phyloP scores from a whole-genome alignment of 1,284 basidiomycete species.

The Microbotryomycetes sp. region DNA sequence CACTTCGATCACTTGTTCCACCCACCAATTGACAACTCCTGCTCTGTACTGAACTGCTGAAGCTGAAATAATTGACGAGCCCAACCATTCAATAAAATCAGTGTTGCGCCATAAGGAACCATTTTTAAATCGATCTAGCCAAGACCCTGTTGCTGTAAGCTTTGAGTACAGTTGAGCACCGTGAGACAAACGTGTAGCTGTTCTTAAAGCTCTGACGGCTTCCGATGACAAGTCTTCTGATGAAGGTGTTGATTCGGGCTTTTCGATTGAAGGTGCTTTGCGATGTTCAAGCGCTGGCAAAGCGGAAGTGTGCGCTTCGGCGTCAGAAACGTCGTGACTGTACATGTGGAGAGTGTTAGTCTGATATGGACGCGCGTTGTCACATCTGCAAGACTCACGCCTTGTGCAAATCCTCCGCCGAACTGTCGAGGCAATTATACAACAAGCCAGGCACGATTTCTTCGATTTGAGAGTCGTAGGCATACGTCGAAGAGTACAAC shows the following conservation, averaged over 20 bases:
- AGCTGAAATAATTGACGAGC: constrained; percentile 69
- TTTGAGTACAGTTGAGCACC: constrained; percentile 67
- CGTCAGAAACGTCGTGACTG: constrained; percentile 58
- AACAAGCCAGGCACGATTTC: constrained; percentile 70
- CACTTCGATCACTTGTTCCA: constrained; percentile 68
- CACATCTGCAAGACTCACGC: constrained; percentile 51
- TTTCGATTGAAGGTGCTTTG: constrained; percentile 75
- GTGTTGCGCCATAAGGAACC: constrained; percentile 59
- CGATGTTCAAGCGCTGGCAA: constrained; percentile 64
- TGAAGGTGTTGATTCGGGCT: constrained; percentile 67
- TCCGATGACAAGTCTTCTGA: constrained; percentile 65
- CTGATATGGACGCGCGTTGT: constrained; percentile 17
- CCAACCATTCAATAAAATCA: constrained; percentile 62
- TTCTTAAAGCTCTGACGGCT: constrained; percentile 64
- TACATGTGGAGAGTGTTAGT: background rate
- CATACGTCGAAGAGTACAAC: constrained; percentile 65
- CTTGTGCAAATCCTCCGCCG: constrained; percentile 56
- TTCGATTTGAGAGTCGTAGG: constrained; percentile 66
- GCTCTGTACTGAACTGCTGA: constrained; percentile 84
- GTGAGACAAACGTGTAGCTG: constrained; percentile 68
- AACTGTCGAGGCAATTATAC: constrained; percentile 59
- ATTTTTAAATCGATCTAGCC: constrained; percentile 53
- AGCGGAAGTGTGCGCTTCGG: constrained; percentile 57
- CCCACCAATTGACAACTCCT: constrained; percentile 73
- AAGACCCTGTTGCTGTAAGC: constrained; percentile 62